These are phyloP conservation scores for Chamaecrista fasciculata DNA, from an alignment of 306 rosid genomes.

Conservation along the genomic window DNA sequence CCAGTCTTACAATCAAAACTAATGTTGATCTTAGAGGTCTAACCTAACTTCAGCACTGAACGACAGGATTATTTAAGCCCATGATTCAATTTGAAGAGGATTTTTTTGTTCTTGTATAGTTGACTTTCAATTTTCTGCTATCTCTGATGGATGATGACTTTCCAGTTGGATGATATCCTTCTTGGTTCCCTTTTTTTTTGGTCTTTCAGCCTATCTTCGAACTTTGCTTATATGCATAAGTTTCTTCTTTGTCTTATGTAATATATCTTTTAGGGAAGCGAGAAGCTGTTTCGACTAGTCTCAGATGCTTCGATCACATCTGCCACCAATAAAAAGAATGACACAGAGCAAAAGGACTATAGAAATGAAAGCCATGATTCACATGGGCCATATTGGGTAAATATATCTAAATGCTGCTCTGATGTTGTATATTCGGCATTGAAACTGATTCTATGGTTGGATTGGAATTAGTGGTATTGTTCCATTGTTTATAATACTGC, in stretches of 20 bases:
- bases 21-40: no score
- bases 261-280: conserved; percentile 70
- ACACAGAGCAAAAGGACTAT: conserved; percentile 31
- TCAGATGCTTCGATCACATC: conserved; percentile 41
- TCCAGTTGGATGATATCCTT: conserved; percentile 13
- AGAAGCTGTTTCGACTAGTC: conserved; percentile 74
- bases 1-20: no score
- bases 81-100: conserved; percentile 5
- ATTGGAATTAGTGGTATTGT: not conserved
- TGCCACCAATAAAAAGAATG: conserved; percentile 19
- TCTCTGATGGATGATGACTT: conserved; percentile 22
- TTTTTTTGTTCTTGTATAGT: not conserved
- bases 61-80: not conserved
- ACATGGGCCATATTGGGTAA: conserved; percentile 47
- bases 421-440: conserved; percentile 16
- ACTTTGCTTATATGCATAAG: no score
- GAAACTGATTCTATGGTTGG: not conserved
- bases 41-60: no score
- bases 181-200: not conserved
- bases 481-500: not conserved
- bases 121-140: conserved; percentile 9
- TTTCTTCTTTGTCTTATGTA: conserved; percentile 14
- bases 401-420: conserved; percentile 24
- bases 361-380: conserved; percentile 28
- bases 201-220: no score